Conservation (phyloP, 108 stramenopile genomes). For the Fistulifera solaris region DNA sequence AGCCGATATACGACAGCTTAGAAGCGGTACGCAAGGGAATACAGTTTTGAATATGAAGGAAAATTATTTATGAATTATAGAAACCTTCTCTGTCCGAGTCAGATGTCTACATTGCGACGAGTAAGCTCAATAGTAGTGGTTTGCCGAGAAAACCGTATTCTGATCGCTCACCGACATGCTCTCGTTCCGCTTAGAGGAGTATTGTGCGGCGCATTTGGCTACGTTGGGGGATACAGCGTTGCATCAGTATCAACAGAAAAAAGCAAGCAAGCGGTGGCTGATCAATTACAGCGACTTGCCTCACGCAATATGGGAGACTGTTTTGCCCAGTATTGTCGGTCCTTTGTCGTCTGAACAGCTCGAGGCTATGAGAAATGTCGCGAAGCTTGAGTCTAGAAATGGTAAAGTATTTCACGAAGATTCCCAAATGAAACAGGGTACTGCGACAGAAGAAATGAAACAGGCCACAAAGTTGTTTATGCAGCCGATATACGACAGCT, state of each 20-base stretch:
- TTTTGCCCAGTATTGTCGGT: conserved; percentile 37
- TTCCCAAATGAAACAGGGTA: conserved; percentile 36
- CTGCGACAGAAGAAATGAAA: conserved; percentile 29
- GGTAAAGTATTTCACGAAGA: conserved; percentile 45
- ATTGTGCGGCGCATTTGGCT: conserved; percentile 74
- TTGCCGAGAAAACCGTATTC: conserved; percentile 54
- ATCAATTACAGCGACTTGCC: conserved; percentile 68
- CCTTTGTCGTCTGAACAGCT: conserved; percentile 13
- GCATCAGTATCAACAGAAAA: conserved; percentile 11
- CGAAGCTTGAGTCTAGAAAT: conserved; percentile 56
- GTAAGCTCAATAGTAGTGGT: conserved; percentile 67
- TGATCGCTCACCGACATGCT: conserved; percentile 26
- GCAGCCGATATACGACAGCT: conserved; percentile 14
- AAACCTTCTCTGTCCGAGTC: too few relatives aligned
- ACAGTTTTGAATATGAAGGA: too few relatives aligned
- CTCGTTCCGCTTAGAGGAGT: conserved; percentile 66
- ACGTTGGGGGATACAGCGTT: conserved; percentile 61
- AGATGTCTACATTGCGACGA: conserved; percentile 78
- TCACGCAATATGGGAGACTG: conserved; percentile 33
- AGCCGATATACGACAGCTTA: conserved; percentile 18
- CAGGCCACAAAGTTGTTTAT: conserved; percentile 49
- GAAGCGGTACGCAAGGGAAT: conserved; percentile 4
- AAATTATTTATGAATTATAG: too few relatives aligned
- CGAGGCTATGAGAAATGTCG: conserved; percentile 43
- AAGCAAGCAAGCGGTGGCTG: conserved; percentile 30